Evolutionary conservation across 148 eudicot genomes (phyloP).

Genomic region (Fagopyrum esculentum): DNA sequence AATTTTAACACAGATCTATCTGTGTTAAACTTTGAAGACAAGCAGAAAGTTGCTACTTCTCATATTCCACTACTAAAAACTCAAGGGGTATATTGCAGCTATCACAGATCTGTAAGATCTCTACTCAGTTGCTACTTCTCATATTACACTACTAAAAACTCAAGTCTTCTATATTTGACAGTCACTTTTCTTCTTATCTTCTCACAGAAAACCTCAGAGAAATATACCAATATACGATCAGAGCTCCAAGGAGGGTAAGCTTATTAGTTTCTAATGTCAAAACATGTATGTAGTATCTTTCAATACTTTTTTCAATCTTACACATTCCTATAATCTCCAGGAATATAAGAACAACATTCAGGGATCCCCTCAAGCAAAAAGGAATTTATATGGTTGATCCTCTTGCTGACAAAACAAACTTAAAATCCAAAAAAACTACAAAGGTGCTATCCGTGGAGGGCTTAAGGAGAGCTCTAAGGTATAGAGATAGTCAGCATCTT

Average conservation of each 20-base stretch:
- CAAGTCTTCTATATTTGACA: background rate
- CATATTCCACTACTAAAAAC: too few relatives aligned
- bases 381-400: conserved; percentile 74
- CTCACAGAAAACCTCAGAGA: conserved; percentile 59
- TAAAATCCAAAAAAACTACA: conserved; percentile 38
- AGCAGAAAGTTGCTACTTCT: too few relatives aligned
- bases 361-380: conserved; percentile 47
- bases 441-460: conserved; percentile 81
- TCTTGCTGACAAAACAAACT: conserved; percentile 32
- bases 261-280: conserved; percentile 1
- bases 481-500: background rate
- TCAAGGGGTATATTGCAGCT: conserved; percentile 66
- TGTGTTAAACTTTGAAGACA: too few relatives aligned
- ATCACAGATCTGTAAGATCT: conserved; percentile 60
- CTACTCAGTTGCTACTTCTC: background rate
- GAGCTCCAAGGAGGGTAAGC: conserved; percentile 96
- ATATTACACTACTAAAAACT: background rate
- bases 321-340: conserved; percentile 27
- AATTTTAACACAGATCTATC: too few relatives aligned
- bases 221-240: conserved; percentile 52
- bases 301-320: background rate
- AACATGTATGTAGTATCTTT: background rate
- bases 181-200: background rate
- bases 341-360: conserved; percentile 76
- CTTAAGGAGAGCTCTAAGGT: conserved; percentile 79